Conservation (phyloP, 2,329 filamentous ascomycete species). For the Nothopassalora personata region DNA sequence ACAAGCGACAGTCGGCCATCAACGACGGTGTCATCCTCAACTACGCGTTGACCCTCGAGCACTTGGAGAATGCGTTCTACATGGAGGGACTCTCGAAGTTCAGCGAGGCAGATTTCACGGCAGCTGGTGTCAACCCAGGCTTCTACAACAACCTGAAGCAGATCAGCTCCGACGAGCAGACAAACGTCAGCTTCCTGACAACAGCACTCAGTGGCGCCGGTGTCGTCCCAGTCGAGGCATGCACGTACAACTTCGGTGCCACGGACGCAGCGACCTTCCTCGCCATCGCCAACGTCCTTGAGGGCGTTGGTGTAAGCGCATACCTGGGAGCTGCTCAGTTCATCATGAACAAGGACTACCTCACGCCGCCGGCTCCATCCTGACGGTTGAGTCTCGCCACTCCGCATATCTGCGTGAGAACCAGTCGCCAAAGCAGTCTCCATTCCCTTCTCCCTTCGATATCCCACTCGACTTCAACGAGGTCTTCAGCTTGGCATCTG, state of each 20-base stretch:
- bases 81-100: slow-evolving; percentile 54
- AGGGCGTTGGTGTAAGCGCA: slow-evolving; percentile 53
- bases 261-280: slow-evolving; percentile 43
- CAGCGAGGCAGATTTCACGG: slow-evolving; percentile 48
- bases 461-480: slow-evolving; percentile 53
- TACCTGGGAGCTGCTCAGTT: slow-evolving; percentile 59
- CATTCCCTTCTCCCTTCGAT: slow-evolving; percentile 53
- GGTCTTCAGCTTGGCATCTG: slow-evolving; percentile 59
- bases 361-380: slow-evolving; percentile 59
- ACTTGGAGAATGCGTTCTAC: slow-evolving; percentile 59
- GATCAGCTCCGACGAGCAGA: slow-evolving; percentile 53
- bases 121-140: slow-evolving; percentile 44
- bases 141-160: slow-evolving; percentile 56
- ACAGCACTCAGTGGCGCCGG: slow-evolving; percentile 42
- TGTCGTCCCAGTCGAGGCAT: slow-evolving; percentile 48
- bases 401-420: slow-evolving; percentile 50
- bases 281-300: slow-evolving; percentile 49
- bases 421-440: slow-evolving; percentile 34
- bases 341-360: slow-evolving; percentile 53
- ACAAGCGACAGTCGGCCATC: slow-evolving; percentile 15
- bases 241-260: slow-evolving; percentile 51
- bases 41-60: slow-evolving; percentile 43
- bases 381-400: slow-evolving; percentile 62
- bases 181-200: slow-evolving; percentile 54
- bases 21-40: slow-evolving; percentile 33